Conservation (phyloP, 139 green algal genomes). For the Yamagishiella unicocca region DNA sequence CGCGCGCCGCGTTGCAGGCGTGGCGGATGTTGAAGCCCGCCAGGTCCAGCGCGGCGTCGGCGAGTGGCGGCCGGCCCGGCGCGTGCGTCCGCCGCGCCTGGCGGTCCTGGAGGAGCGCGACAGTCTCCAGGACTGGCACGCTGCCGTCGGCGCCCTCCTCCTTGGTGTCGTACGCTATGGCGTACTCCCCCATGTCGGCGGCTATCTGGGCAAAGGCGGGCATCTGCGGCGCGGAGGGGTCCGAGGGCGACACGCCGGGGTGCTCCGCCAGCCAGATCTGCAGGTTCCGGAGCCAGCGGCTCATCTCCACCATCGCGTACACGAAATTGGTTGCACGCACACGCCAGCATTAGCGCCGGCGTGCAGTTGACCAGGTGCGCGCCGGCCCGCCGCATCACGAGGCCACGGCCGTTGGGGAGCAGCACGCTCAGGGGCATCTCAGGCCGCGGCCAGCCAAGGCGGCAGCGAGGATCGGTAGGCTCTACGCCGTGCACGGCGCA, state of each 20-base stretch:
- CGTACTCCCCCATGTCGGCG: not conserved
- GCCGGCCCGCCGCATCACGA: slow-evolving; percentile 67
- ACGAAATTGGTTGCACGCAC: not conserved
- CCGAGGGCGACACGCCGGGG: too few relatives aligned
- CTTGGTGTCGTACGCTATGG: slow-evolving; percentile 4
- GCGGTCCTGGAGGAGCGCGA: not conserved
- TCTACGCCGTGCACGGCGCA: not conserved
- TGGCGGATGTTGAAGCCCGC: not conserved
- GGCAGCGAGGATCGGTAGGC: not conserved
- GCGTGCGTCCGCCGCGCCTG: not conserved
- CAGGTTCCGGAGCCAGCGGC: not conserved
- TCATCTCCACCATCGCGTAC: not conserved
- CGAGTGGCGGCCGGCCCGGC: not conserved
- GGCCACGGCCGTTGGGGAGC: not conserved
- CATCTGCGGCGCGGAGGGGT: not conserved
- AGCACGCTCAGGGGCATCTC: not conserved
- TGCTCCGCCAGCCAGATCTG: not conserved
- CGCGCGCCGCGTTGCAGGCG: not conserved
- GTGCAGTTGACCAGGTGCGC: not conserved
- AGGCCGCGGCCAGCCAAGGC: not conserved
- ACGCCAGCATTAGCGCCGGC: slow-evolving; percentile 35
- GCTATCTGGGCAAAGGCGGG: not conserved
- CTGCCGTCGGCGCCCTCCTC: not conserved
- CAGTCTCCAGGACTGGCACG: not conserved
- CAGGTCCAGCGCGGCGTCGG: not conserved